A percentile compares a stretch with the other conserved stretches of the same genome.
phyloP scores from a whole-genome alignment of 371 early-diverging fungal species.

The Rhizopus arrhizus region DNA sequence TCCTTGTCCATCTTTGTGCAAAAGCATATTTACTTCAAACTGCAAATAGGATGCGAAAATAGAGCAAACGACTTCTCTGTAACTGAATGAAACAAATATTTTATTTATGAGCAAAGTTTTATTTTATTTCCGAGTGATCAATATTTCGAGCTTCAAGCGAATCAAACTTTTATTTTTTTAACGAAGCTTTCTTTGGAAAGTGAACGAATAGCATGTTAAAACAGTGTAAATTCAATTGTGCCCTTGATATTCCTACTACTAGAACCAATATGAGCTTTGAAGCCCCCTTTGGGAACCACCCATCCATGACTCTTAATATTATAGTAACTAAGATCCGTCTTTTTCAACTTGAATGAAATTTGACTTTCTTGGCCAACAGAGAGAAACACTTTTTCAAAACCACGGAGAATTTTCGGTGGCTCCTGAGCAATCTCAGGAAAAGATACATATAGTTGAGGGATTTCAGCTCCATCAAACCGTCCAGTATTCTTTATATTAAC shows the following conservation, averaged over 20 bases:
- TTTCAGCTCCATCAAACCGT: conserved; percentile 53
- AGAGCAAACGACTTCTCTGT: no score
- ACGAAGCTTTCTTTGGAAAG: no score
- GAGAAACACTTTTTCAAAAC: conserved; percentile 55
- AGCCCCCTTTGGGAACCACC: conserved; percentile 50
- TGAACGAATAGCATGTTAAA: neutral
- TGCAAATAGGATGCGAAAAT: no score
- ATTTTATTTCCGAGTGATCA: no score
- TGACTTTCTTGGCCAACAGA: conserved; percentile 17
- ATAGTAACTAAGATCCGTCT: conserved; percentile 50
- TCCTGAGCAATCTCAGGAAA: conserved; percentile 54
- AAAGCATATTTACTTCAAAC: no score
- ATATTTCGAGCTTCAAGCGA: no score
- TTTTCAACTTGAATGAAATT: conserved; percentile 41
- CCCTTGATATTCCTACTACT: conserved; percentile 52
- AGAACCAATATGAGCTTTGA: conserved; percentile 50
- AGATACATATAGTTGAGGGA: conserved; percentile 59
- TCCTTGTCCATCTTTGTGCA: no score
- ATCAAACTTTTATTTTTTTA: no score
- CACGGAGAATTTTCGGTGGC: conserved; percentile 56
- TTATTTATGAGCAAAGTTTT: no score
- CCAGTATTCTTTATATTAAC: conserved; percentile 56
- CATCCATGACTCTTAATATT: conserved; percentile 35
- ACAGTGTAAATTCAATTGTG: conserved; percentile 16
- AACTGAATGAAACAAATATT: no score